Base-by-base conservation (phyloP, 2,329 filamentous ascomycete species). In the Fusarium sp. region DNA sequence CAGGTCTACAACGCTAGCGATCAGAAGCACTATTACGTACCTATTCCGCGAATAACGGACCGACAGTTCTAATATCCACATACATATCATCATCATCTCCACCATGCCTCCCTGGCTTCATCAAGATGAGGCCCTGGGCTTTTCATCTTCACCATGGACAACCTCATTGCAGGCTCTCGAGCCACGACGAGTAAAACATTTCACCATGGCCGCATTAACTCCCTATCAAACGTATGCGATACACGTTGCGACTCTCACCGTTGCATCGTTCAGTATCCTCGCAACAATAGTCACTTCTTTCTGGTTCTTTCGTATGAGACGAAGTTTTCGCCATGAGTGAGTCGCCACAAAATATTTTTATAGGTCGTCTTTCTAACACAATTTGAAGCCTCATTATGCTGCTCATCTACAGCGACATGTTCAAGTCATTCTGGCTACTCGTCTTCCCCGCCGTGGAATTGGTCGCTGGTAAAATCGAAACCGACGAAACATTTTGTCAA, bases 231-330 rank as follows among this genome's bases (percentile, higher is more conserved):
- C 76, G 8, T 57, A 72, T 50, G 52, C 42, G 4, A 68, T 80
- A 10, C 65, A 76, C 18, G 24, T 77, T 6, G 67, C 75, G 3
- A 78, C 85, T 1, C 72, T 89, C 20, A 72, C 78, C 6, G 75
- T 83, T 25, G 81, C 84, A 6, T 79, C 82, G 2, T 63, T 89
- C 69, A 92, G 90, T 72, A 81, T 92, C 32, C 56, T 85, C 5
- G 83, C 87, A 14, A 86, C 86, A 0, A 73, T 89, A 9, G 76
- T 87, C 30, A 85, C 89, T 4, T 85, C 91, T 43, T 92, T 91
- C 80, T 94, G 90, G 89, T 94, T 95, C 76, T 82, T 88, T 61
- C 86, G 88, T 67, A 94, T 94, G 90, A 86, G 88, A 71, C 87
- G 91, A 75, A 89, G 86, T 68, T 95, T 94, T 78, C 88, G 92